phyloP scores from a whole-genome alignment of 768 basidiomycete genomes.

The Tricholoma matsutake region DNA sequence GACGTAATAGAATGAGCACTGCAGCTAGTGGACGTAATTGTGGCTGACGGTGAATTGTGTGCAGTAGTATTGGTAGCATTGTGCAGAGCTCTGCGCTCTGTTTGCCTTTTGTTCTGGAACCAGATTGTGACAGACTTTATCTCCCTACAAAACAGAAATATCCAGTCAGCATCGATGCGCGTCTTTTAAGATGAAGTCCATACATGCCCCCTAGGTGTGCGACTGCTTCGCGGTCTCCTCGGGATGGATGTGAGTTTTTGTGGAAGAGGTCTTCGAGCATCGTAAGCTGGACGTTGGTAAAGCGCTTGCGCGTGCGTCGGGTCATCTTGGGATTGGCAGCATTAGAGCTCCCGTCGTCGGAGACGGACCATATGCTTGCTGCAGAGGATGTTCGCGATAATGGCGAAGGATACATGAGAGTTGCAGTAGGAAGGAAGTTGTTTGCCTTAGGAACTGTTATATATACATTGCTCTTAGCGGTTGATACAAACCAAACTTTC shows the following conservation, averaged over 20 bases:
- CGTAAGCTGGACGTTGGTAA: slow-evolving; percentile 63
- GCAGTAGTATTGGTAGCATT: slow-evolving; percentile 30
- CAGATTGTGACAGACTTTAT: slow-evolving; percentile 73
- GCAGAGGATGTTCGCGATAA: slow-evolving; percentile 50
- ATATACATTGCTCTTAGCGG: slow-evolving; percentile 16
- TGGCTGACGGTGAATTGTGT: slow-evolving; percentile 14
- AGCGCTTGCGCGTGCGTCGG: slow-evolving; percentile 67
- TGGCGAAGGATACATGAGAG: slow-evolving; percentile 8
- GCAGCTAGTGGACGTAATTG: slow-evolving; percentile 22
- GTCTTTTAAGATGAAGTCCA: slow-evolving; percentile 23
- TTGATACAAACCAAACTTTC: slow-evolving; percentile 24
- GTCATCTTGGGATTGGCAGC: slow-evolving; percentile 29
- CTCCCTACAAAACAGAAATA: slow-evolving; percentile 41
- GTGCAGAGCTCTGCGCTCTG: slow-evolving; percentile 54
- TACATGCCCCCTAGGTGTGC: slow-evolving; percentile 64
- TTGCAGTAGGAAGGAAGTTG: slow-evolving; percentile 12
- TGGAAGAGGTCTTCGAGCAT: slow-evolving; percentile 75
- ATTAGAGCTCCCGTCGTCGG: slow-evolving; percentile 39
- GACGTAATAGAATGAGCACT: slow-evolving; percentile 19
- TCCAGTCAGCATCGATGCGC: slow-evolving; percentile 11
- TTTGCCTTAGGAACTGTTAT: slow-evolving; percentile 12
- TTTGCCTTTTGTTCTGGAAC: slow-evolving; percentile 83
- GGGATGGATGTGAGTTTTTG: slow-evolving; percentile 69
- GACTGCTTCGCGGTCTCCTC: slow-evolving; percentile 65
- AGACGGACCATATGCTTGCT: slow-evolving; percentile 51